phyloP scores from a whole-genome alignment of 441 rosid genomes.

The Mallotus repandus region DNA sequence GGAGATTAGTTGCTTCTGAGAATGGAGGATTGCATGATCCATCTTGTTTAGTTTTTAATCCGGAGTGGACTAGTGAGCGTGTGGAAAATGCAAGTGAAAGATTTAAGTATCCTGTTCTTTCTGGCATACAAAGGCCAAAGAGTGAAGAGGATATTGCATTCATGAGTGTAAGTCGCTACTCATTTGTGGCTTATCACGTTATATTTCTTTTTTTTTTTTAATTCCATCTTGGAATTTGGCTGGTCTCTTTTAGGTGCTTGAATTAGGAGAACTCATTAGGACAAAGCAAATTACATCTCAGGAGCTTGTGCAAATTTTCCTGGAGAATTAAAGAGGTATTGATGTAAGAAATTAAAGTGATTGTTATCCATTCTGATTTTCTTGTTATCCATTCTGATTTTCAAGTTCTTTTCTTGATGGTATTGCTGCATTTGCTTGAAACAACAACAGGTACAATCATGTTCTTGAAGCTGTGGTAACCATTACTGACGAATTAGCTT shows the following conservation, averaged over 20 bases:
- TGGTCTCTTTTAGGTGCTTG: slow-evolving; percentile 60
- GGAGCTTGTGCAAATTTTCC: slow-evolving; percentile 62
- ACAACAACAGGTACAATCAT: slow-evolving; percentile 54
- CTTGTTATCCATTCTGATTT: too few species aligned
- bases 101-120: slow-evolving; percentile 44
- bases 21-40: slow-evolving; percentile 77
- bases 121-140: slow-evolving; percentile 44
- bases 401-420: slow-evolving; percentile 6
- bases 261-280: slow-evolving; percentile 76
- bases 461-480: slow-evolving; percentile 81
- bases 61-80: slow-evolving; percentile 51
- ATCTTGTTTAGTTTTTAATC: slow-evolving; percentile 60
- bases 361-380: background rate
- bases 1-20: slow-evolving; percentile 59
- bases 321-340: slow-evolving; percentile 63
- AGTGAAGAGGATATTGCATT: slow-evolving; percentile 74
- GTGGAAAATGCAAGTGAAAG: slow-evolving; percentile 27
- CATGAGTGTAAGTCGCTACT: slow-evolving; percentile 56
- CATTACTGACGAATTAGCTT: slow-evolving; percentile 73
- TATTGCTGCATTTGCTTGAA: slow-evolving; percentile 24
- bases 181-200: background rate
- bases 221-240: slow-evolving; percentile 8
- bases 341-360: background rate
- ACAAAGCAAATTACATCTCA: slow-evolving; percentile 65
- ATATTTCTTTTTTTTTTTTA: background rate